phyloP scores from a whole-genome alignment of 2,329 filamentous ascomycete genomes.

The Drechslerella coelobrocha region DNA sequence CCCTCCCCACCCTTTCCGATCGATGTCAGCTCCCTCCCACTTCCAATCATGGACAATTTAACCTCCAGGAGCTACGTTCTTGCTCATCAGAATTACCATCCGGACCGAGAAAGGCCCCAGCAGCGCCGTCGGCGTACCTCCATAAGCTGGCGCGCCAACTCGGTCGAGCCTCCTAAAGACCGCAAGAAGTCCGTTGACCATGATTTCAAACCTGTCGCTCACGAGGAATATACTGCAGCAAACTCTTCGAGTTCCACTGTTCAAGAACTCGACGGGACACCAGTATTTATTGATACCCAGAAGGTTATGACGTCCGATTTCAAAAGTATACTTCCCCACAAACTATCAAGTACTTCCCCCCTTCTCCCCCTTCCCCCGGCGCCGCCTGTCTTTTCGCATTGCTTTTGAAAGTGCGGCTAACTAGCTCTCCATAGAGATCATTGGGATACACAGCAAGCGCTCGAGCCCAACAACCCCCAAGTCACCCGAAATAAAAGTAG shows the following conservation, averaged over 20 bases:
- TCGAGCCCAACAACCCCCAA: slow-evolving; percentile 37
- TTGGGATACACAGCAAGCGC: slow-evolving; percentile 38
- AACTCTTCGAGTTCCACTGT: slow-evolving; percentile 14
- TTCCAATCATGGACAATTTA: slow-evolving; percentile 41
- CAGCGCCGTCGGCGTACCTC: slow-evolving; percentile 32
- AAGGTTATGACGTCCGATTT: slow-evolving; percentile 45
- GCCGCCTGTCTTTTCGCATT: background rate
- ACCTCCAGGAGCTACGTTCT: slow-evolving; percentile 42
- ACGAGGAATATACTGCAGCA: slow-evolving; percentile 25
- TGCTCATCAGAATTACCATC: slow-evolving; percentile 43
- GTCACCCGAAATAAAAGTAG: slow-evolving; percentile 30
- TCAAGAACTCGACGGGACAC: slow-evolving; percentile 41
- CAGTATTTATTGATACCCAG: slow-evolving; percentile 36
- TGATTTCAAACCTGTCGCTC: slow-evolving; percentile 29
- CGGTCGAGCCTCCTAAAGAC: slow-evolving; percentile 33
- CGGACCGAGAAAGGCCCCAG: slow-evolving; percentile 41
- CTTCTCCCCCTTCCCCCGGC: background rate
- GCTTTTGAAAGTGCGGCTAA: background rate
- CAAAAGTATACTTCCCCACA: slow-evolving; percentile 46
- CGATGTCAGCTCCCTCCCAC: slow-evolving; percentile 14
- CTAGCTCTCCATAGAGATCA: slow-evolving; percentile 27
- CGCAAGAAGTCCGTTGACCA: slow-evolving; percentile 35
- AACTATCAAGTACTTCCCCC: slow-evolving; percentile 44
- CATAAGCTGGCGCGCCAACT: slow-evolving; percentile 25
- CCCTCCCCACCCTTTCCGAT: slow-evolving; percentile 18